Conservation (phyloP, 768 basidiomycete genomes). For the Russula sp. region DNA sequence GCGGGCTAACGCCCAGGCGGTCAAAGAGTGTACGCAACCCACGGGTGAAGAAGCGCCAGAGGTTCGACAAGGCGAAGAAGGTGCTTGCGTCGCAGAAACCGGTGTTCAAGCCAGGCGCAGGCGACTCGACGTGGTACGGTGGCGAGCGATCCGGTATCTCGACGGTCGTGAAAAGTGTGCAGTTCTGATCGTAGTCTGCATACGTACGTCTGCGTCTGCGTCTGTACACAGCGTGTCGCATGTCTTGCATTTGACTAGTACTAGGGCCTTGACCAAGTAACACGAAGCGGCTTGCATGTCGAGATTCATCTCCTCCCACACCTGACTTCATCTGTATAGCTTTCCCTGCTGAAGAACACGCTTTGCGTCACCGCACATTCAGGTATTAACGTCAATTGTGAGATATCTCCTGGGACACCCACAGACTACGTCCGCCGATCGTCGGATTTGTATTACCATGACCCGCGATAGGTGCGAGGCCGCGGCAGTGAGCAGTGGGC, state of each 20-base stretch:
- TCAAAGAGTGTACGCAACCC: slow-evolving; percentile 92
- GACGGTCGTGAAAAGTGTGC: slow-evolving; percentile 82
- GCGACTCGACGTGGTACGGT: slow-evolving; percentile 66
- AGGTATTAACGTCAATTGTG: background rate
- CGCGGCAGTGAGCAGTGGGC: background rate
- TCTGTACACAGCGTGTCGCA: background rate
- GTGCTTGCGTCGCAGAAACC: slow-evolving; percentile 85
- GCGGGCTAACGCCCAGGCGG: slow-evolving; percentile 86
- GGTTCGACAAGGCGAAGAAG: slow-evolving; percentile 93
- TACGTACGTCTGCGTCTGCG: background rate
- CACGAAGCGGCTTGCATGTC: background rate
- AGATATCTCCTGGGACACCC: background rate
- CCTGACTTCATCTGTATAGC: background rate
- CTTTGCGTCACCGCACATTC: background rate
- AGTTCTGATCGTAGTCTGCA: slow-evolving; percentile 36
- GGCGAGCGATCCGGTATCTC: slow-evolving; percentile 94
- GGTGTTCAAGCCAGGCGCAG: slow-evolving; percentile 85
- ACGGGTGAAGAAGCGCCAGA: slow-evolving; percentile 92
- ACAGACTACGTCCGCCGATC: background rate
- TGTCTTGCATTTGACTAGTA: background rate
- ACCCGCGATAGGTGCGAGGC: too few relatives aligned
- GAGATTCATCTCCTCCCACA: background rate
- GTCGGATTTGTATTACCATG: too few relatives aligned
- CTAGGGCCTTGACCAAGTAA: background rate
- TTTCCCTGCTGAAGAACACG: background rate